Conservation (phyloP, 495 filamentous ascomycete species). For the Usnea hakonensis region DNA sequence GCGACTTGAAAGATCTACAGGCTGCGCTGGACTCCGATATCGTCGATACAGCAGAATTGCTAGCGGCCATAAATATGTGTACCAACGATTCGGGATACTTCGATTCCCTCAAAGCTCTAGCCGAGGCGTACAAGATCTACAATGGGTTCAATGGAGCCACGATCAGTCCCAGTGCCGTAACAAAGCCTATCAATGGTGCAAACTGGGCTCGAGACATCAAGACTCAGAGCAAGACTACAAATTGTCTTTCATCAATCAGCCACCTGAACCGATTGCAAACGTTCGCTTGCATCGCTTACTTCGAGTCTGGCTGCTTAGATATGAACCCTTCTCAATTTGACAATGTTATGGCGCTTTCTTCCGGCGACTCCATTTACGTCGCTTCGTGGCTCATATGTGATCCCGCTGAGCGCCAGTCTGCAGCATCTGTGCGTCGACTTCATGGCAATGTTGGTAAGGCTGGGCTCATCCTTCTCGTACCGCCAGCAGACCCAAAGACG, state of each 20-base stretch:
- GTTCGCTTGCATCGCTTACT: slow-evolving; percentile 15
- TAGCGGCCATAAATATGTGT: not conserved
- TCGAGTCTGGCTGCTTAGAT: slow-evolving; percentile 11
- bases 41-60: not conserved
- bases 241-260: not conserved
- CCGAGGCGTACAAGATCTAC: not conserved
- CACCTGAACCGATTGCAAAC: not conserved
- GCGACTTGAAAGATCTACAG: not conserved
- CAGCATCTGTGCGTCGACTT: slow-evolving; percentile 11
- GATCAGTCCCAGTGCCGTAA: not conserved
- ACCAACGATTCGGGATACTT: not conserved
- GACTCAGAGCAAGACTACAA: not conserved
- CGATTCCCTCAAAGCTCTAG: not conserved
- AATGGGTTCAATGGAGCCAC: not conserved
- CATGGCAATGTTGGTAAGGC: slow-evolving; percentile 33
- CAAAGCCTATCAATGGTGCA: not conserved
- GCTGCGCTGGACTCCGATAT: not conserved
- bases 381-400: slow-evolving; percentile 25
- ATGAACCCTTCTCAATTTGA: slow-evolving; percentile 2
- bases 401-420: slow-evolving; percentile 17
- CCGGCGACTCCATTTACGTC: slow-evolving; percentile 31
- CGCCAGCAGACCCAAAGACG: slow-evolving; percentile 23
- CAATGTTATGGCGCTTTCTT: slow-evolving; percentile 27
- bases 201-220: not conserved
- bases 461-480: slow-evolving; percentile 29